These are phyloP conservation scores for Apiotrichum mycotoxinovorans DNA, from an alignment of 1,284 basidiomycete species.

Conservation along the genomic window DNA sequence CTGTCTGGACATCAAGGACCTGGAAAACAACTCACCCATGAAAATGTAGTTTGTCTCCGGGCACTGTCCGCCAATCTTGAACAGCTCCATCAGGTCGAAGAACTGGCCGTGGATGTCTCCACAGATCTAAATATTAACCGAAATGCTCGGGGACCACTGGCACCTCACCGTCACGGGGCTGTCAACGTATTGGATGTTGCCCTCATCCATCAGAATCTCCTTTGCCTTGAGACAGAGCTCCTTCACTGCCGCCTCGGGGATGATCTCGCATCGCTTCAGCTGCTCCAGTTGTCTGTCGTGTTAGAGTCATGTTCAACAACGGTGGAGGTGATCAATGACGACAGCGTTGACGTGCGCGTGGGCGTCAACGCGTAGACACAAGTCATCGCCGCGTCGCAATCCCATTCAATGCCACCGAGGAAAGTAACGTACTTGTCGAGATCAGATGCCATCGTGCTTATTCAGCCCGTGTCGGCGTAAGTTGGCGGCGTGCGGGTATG, in stretches of 20 bases:
- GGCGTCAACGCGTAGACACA: too few species aligned
- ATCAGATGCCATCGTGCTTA: slow-evolving; percentile 36
- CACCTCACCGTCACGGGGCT: slow-evolving; percentile 91
- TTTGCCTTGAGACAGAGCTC: slow-evolving; percentile 89
- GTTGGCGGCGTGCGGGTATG: neutral
- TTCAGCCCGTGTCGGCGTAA: too few species aligned
- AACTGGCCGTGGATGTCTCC: slow-evolving; percentile 99
- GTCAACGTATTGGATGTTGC: slow-evolving; percentile 94
- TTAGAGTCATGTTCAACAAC: too few species aligned
- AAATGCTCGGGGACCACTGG: too few species aligned
- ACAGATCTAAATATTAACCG: slow-evolving; percentile 89
- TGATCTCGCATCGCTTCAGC: slow-evolving; percentile 82
- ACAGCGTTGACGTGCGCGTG: too few species aligned
- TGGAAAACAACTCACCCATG: slow-evolving; percentile 88
- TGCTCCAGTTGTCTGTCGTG: slow-evolving; percentile 74
- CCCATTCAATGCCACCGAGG: too few species aligned
- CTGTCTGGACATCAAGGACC: neutral
- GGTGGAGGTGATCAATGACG: too few species aligned
- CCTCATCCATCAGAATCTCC: slow-evolving; percentile 95
- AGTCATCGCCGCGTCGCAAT: too few species aligned
- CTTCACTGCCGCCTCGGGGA: slow-evolving; percentile 89
- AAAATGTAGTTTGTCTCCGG: slow-evolving; percentile 97
- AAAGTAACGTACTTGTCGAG: slow-evolving; percentile 39
- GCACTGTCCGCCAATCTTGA: slow-evolving; percentile 90
- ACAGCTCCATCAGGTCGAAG: slow-evolving; percentile 94